These are phyloP conservation scores for Aureobasidium sp. DNA, from an alignment of 2,329 filamentous ascomycete genomes.

Conservation along the genomic window DNA sequence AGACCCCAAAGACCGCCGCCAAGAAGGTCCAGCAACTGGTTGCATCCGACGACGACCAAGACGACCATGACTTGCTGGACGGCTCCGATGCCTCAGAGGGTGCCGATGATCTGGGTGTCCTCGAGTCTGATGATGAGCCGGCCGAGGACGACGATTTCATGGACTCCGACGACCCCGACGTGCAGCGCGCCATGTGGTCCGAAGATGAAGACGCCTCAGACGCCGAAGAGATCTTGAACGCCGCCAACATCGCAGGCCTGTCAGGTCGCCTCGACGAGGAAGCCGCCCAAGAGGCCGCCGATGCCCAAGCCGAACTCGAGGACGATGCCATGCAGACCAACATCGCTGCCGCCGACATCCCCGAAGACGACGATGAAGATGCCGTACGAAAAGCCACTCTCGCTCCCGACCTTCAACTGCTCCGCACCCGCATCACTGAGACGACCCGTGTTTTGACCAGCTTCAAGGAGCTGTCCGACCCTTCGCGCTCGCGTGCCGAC, in stretches of 20 bases:
- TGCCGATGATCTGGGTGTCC: slow-evolving; percentile 32
- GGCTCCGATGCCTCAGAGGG: slow-evolving; percentile 31
- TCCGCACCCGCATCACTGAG: slow-evolving; percentile 85
- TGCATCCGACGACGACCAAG: slow-evolving; percentile 19
- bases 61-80: too few species aligned
- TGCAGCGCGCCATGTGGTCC: slow-evolving; percentile 72
- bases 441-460: slow-evolving; percentile 87
- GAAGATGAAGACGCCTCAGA: slow-evolving; percentile 89
- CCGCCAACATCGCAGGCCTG: slow-evolving; percentile 90
- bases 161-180: slow-evolving; percentile 60
- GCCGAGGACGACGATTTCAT: slow-evolving; percentile 38
- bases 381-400: slow-evolving; percentile 57
- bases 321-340: slow-evolving; percentile 88
- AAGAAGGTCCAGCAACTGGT: slow-evolving; percentile 24
- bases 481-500: slow-evolving; percentile 74
- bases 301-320: slow-evolving; percentile 77
- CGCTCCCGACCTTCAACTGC: slow-evolving; percentile 81
- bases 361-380: slow-evolving; percentile 52
- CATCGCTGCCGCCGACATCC: slow-evolving; percentile 64
- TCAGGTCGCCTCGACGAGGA: slow-evolving; percentile 77
- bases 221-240: slow-evolving; percentile 82
- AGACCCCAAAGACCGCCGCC: slow-evolving; percentile 28
- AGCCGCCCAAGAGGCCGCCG: slow-evolving; percentile 68
- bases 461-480: slow-evolving; percentile 73
- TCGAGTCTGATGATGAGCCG: slow-evolving; percentile 31